Base-by-base conservation (phyloP, 2,329 filamentous ascomycete species). In the Botryotinia calthae region DNA sequence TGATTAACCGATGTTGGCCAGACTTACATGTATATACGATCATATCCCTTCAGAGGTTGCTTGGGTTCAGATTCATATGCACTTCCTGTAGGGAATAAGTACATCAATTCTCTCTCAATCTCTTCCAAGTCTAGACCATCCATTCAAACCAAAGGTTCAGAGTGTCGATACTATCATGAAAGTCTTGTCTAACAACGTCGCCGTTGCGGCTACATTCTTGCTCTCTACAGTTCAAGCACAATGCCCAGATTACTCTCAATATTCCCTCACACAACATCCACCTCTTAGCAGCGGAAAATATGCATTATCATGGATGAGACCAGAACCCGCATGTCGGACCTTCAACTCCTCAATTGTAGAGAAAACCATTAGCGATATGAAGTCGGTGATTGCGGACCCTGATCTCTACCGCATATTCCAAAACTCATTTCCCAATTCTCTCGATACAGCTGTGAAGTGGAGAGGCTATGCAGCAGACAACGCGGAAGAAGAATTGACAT, bases 321-420 rank as follows among this genome's bases (percentile, higher is more conserved):
- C 95, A 0, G 86, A 87, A 1, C 84, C 87, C 69, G 87, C 88
- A 78, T 98, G 95, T 81, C 91, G 95, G 69, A 97, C 93, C 1
- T 97, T 96, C 84, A 88, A 88, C 75, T 93, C 93, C 3, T 87
- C 90, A 2, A 86, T 89, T 12, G 93, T 97, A 7, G 95, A 98
- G 80, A 84, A 90, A 71, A 87, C 93, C 61, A 93, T 98, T 73
- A 82, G 87, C 37, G 86, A 91, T 75, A 88, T 97, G 85, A 90
- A 89, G 56, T 82, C 84, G 42, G 86, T 87, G 67, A 90, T 98
- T 79, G 84, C 89, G 59, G 94, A 98, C 80, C 92, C 92, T 54
- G 92, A 95, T 79, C 85, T 94, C 31, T 89, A 86, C 79, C 86
- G 90, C 5, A 84, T 94, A 18, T 94, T 94, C 79, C 82, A 89